Evolutionary conservation across 2,329 filamentous ascomycete species (phyloP), one percentile per base, ranked within the genome.

Genomic region (Trichoderma lentiforme): DNA sequence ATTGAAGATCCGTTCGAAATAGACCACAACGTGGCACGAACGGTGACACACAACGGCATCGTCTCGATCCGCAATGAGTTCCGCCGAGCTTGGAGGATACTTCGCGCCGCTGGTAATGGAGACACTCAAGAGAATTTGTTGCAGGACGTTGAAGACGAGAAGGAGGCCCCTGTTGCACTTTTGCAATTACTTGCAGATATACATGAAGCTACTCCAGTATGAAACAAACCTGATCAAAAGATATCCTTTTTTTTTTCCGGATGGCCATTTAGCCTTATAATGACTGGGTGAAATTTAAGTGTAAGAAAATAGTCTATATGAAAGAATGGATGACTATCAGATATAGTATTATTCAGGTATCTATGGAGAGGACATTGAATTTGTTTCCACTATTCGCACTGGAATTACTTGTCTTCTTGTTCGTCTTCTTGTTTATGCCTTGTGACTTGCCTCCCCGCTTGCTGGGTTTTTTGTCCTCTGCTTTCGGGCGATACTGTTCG

Each of bases 1-100:
- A 95, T 98, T 73, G 95, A 97, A 79, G 95, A 97, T 79, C 95
- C 95, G 0, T 97, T 97, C 77, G 94, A 97, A 82, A 82, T 90
- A 2, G 91, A 94, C 53, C 94, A 97, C 81, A 98, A 97, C 76
- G 92, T 97, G 39, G 95, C 93, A 3, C 86, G 93, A 64, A 97
- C 94, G 0, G 94, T 97, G 1, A 94, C 92, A 7, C 92, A 95
- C 77, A 88, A 90, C 73, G 93, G 94, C 2, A 93, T 97, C 74
- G 91, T 93, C 1, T 88, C 91, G 0, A 96, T 97, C 73, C 86
- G 93, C 53, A 92, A 96, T 76, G 94, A 97, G 81, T 96, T 97
- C 77, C 87, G 93, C 21, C 88, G 94, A 24, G 93, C 93, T 3
- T 93, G 92, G 88, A 85, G 88, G 43, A 91, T 97, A 72, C 89